Evolutionary conservation across 495 filamentous ascomycete species (phyloP), one percentile per base, ranked within the genome.

Genomic region (Penicillium bialowiezense): DNA sequence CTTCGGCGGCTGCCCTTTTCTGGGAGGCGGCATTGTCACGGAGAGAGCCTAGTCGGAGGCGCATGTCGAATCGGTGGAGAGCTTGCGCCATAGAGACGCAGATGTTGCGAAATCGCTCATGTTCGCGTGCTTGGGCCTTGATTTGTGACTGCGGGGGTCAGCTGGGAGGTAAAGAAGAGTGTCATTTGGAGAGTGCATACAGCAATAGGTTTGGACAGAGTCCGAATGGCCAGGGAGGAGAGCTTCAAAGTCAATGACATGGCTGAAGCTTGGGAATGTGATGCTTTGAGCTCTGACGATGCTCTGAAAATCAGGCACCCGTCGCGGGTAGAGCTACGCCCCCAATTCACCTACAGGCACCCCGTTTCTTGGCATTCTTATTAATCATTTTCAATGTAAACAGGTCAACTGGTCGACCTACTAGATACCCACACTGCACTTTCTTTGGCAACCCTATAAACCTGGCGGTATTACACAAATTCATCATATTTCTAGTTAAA

Each of bases 31-130:
- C 82, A 37, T 74, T 73, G 63, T 97, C 90, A 51, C 93, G 88
- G 8, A 99, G 77, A 2, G 89, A 72, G 3, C 92, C 90, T 21
- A 97, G 79, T 12, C 88, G 85, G 53, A 96, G 75, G 15, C 89
- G 85, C 91, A 99, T 97, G 65, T 97, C 95, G 55, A 96, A 72
- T 52, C 87, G 86, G 66, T 99, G 93, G 28, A 99, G 85, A 6
- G 76, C 65, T 55, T 99, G 93, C 20, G 93, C 95, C 63, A 95
- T 83, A 19, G 68, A 66, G 55, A 89, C 69, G 62, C 86, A 89
- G 32, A 82, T 20, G n/a, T 69, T 69, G 14, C 95, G 88, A 71
- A 97, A 99, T 14, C 83, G 76, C 38, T 91, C 89, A 73, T 97
- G 95, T 62, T 99, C 95, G 56, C 88, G 88, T 13, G 93, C 95